Conservation (phyloP, 1,139 yeast genomes). For the Zygoascus sp. region DNA sequence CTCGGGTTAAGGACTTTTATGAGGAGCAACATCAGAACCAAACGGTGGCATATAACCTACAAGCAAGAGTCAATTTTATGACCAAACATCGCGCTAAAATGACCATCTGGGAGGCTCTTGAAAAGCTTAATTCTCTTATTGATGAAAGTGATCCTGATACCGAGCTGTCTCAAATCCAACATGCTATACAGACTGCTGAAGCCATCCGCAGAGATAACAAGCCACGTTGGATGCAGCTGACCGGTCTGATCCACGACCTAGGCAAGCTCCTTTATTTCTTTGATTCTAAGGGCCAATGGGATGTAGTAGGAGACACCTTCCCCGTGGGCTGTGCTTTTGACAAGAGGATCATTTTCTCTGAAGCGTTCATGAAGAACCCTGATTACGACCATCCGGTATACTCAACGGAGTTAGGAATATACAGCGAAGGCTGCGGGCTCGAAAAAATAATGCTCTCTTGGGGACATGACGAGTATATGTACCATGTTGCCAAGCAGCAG, state of each 20-base stretch:
- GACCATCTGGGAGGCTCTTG: constrained; percentile 70
- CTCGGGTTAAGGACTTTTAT: constrained; percentile 61
- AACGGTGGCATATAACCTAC: constrained; percentile 68
- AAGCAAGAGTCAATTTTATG: constrained; percentile 67
- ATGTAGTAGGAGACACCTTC: constrained; percentile 76
- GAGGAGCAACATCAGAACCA: constrained; percentile 66
- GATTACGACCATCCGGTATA: constrained; percentile 61
- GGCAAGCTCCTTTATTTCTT: constrained; percentile 66
- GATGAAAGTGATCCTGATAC: constrained; percentile 77
- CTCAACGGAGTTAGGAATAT: constrained; percentile 62
- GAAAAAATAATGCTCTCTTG: constrained; percentile 73
- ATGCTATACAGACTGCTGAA: constrained; percentile 72
- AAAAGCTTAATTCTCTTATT: constrained; percentile 54
- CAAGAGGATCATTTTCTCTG: constrained; percentile 54
- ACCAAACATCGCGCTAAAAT: constrained; percentile 59
- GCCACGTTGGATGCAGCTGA: constrained; percentile 74
- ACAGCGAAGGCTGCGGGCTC: constrained; percentile 59
- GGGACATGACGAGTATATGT: constrained; percentile 81
- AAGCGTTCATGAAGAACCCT: constrained; percentile 56
- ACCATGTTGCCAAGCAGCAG: constrained; percentile 61
- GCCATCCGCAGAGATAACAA: constrained; percentile 62
- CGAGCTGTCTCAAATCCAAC: constrained; percentile 68
- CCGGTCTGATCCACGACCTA: constrained; percentile 66
- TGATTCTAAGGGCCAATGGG: constrained; percentile 75
- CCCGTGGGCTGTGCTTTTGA: constrained; percentile 70